Evolutionary conservation across 805 yeast species (phyloP).

Genomic region (Starmerella bombi): DNA sequence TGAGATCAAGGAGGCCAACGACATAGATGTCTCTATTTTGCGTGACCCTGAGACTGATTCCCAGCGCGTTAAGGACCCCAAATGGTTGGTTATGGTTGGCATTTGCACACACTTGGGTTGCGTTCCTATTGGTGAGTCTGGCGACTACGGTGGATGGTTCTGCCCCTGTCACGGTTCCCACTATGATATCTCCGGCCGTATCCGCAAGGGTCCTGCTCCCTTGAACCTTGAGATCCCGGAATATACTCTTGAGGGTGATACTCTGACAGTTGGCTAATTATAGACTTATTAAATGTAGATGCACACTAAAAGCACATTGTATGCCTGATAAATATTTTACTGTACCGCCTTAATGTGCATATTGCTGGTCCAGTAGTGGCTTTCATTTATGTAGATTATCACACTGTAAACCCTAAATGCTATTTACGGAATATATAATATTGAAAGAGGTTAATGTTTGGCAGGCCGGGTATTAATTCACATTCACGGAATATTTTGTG

Average conservation of each 20-base stretch:
- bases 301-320: not conserved
- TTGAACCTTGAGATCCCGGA: conserved; percentile 92
- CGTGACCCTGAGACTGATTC: conserved; percentile 92
- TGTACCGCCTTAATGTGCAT: too few relatives aligned
- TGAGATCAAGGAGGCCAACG: conserved; percentile 91
- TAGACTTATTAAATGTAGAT: too few relatives aligned
- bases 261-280: conserved; percentile 82
- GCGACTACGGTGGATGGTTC: conserved; percentile 99
- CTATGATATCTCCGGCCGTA: conserved; percentile 99
- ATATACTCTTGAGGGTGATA: conserved; percentile 75
- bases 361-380: too few relatives aligned
- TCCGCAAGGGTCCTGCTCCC: conserved; percentile 99
- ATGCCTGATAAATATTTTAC: too few relatives aligned
- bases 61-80: conserved; percentile 91
- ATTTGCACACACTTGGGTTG: conserved; percentile 99
- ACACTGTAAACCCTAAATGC: too few relatives aligned
- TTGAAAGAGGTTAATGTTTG: too few relatives aligned
- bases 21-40: conserved; percentile 57
- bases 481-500: too few relatives aligned
- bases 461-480: too few relatives aligned
- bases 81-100: conserved; percentile 98
- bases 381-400: too few relatives aligned
- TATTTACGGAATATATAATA: too few relatives aligned
- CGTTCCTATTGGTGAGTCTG: conserved; percentile 99
- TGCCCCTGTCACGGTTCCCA: conserved; percentile 99